A percentile compares a stretch with the other conserved stretches of the same genome.
phyloP scores from a whole-genome alignment of 2,329 filamentous ascomycete genomes.

The Penicillium olsonii region DNA sequence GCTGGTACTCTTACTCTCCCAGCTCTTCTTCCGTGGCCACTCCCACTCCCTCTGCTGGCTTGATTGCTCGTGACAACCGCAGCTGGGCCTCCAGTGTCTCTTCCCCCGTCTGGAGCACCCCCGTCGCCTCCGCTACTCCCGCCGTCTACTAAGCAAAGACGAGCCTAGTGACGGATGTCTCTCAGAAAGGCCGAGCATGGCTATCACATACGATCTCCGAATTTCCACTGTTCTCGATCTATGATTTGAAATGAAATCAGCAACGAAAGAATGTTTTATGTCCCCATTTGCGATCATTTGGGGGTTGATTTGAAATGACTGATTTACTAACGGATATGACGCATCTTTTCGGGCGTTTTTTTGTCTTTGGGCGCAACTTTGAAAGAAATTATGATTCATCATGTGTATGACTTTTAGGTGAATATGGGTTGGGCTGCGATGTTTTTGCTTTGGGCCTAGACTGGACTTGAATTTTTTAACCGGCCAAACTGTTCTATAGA shows the following conservation, averaged over 20 bases:
- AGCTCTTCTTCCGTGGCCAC: not conserved
- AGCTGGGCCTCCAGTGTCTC: constrained; percentile 9
- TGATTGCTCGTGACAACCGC: constrained; percentile 9
- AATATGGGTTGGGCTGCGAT: constrained; percentile 12
- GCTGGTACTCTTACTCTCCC: constrained; percentile 4
- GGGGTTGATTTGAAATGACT: constrained; percentile 1
- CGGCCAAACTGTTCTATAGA: constrained; percentile 13
- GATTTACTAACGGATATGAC: constrained; percentile 1
- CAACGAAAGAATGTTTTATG: not conserved
- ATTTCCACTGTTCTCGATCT: constrained; percentile 6
- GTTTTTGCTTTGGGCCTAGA: constrained; percentile 15
- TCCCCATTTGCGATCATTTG: not conserved
- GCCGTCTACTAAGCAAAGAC: constrained; percentile 14
- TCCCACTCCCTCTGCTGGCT: constrained; percentile 4
- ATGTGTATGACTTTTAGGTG: constrained; percentile 11
- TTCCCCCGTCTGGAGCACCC: constrained; percentile 16
- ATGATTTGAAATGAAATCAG: constrained; percentile 14
- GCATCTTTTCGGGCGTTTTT: constrained; percentile 10
- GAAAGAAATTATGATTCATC: constrained; percentile 3
- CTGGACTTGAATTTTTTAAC: constrained; percentile 15
- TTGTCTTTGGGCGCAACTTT: not conserved
- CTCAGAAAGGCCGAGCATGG: not conserved
- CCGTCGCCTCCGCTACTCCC: constrained; percentile 10
- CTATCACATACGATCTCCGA: constrained; percentile 1
- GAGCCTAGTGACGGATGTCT: not conserved